Evolutionary conservation across 169 alveolate genomes (phyloP), one percentile per base, ranked within the genome.

Genomic region (Cyclospora cayetanensis): DNA sequence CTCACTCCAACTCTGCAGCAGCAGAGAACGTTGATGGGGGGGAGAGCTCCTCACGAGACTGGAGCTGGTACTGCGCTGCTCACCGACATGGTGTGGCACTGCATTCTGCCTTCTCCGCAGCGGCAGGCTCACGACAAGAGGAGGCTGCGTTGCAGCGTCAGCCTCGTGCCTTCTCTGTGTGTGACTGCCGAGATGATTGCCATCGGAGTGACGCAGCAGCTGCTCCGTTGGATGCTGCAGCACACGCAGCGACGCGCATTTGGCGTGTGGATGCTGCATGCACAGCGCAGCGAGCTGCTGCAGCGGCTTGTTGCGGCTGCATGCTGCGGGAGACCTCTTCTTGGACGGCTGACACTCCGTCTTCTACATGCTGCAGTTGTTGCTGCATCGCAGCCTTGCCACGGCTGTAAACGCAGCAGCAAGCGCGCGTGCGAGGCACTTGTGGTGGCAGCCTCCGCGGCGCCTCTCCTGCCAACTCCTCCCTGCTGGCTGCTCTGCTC

Each of bases 1-100:
- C 34, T 76, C 42, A 76, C 86, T 27, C 68, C 86, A 20, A 76
- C 86, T 41, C 63, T 76, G 86, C 66, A 41, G 86, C 86, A 76
- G 43, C 46, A 76, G 43, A 15, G 31, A 18, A 7, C 66, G 15
- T 66, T 66, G 22, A 41, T 42, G 1, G 63, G 35, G 27, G 86
- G 86, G 20, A n/a, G n/a, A n/a, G n/a, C n/a, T n/a, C n/a, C 31
- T n/a, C 72, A 60, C 15, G 34, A 5, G 72, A 12, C n/a, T 9
- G 72, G 72, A n/a, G 1, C 43, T 4, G 86, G 86, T 7, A 66
- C 31, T 4, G 11, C 86, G 5, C 43, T 76, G 29, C 43, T 76
- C 1, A 22, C 86, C n/a, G 86, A 76, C n/a, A 15, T 76, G 25
- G 50, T 76, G 68, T 76, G 86, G 86, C 39, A 22, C 11, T 39